A percentile compares a stretch with the other conserved stretches of the same genome.
These are phyloP conservation scores for Boechera retrofracta DNA, from an alignment of 345 rosid genomes.

Conservation along the genomic window DNA sequence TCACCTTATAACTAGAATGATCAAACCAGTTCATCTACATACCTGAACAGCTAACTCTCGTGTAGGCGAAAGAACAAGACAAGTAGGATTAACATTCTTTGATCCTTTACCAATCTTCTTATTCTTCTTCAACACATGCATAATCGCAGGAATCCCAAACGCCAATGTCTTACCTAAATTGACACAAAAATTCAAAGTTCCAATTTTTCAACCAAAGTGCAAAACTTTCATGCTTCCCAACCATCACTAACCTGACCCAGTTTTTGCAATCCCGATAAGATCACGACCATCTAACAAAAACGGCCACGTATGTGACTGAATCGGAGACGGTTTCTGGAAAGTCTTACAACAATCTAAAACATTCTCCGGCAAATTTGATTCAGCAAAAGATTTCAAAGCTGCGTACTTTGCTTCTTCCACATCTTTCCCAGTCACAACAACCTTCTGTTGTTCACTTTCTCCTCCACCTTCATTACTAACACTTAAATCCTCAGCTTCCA, in stretches of 20 bases:
- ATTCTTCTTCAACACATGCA: slow-evolving; percentile 78
- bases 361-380: slow-evolving; percentile 64
- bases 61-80: slow-evolving; percentile 95
- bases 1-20: background rate
- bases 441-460: slow-evolving; percentile 53
- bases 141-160: slow-evolving; percentile 84
- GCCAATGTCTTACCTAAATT: slow-evolving; percentile 85
- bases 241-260: slow-evolving; percentile 82
- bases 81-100: slow-evolving; percentile 68
- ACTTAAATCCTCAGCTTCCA: slow-evolving; percentile 18
- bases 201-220: background rate
- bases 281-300: slow-evolving; percentile 89
- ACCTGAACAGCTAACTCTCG: slow-evolving; percentile 96
- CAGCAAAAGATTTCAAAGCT: slow-evolving; percentile 59
- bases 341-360: slow-evolving; percentile 79
- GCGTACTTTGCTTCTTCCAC: slow-evolving; percentile 65
- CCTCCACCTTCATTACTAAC: slow-evolving; percentile 29
- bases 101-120: slow-evolving; percentile 54
- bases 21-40: slow-evolving; percentile 46
- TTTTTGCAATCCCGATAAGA: slow-evolving; percentile 90
- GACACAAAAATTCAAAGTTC: slow-evolving; percentile 20
- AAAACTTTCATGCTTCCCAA: background rate
- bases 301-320: slow-evolving; percentile 96
- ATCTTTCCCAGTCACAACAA: slow-evolving; percentile 69
- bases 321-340: slow-evolving; percentile 81